phyloP scores from a whole-genome alignment of 2,329 filamentous ascomycete genomes.

The Capronia epimyces region DNA sequence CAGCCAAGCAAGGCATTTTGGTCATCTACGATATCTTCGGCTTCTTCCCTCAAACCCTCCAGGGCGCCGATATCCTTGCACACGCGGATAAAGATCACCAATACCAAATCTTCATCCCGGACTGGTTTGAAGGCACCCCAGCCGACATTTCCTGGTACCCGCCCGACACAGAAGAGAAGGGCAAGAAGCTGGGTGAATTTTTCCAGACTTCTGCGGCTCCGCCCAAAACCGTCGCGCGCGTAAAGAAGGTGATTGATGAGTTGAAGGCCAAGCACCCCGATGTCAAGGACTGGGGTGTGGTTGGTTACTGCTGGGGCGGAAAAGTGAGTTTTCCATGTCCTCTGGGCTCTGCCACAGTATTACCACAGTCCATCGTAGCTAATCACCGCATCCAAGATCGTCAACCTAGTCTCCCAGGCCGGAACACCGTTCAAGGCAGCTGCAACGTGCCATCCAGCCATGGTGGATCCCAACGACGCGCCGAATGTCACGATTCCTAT shows the following conservation, averaged over 20 bases:
- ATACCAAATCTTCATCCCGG: slow-evolving; percentile 85
- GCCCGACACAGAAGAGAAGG: slow-evolving; percentile 56
- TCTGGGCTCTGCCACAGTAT: too few relatives aligned
- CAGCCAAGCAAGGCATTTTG: slow-evolving; percentile 53
- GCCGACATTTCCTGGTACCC: slow-evolving; percentile 58
- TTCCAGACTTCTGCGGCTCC: slow-evolving; percentile 54
- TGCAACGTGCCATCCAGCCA: slow-evolving; percentile 54
- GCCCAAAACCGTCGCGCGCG: slow-evolving; percentile 52
- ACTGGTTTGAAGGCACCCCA: slow-evolving; percentile 78
- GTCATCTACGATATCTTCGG: slow-evolving; percentile 54
- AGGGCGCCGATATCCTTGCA: slow-evolving; percentile 60
- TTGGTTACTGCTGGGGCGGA: slow-evolving; percentile 59
- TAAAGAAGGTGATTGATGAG: slow-evolving; percentile 52
- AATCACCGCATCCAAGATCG: slow-evolving; percentile 13
- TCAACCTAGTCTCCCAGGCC: slow-evolving; percentile 52
- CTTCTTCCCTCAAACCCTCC: slow-evolving; percentile 58
- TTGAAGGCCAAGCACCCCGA: slow-evolving; percentile 44
- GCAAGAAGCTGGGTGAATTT: slow-evolving; percentile 55
- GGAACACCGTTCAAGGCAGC: slow-evolving; percentile 54
- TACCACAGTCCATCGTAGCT: neutral
- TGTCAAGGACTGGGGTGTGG: slow-evolving; percentile 53
- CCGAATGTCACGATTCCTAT: slow-evolving; percentile 53
- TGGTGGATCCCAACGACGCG: slow-evolving; percentile 56
- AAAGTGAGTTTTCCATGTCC: slow-evolving; percentile 34
- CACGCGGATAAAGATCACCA: slow-evolving; percentile 59